These are phyloP conservation scores for Aspergillus sp. DNA, from an alignment of 2,329 filamentous ascomycete genomes.

Conservation along the genomic window DNA sequence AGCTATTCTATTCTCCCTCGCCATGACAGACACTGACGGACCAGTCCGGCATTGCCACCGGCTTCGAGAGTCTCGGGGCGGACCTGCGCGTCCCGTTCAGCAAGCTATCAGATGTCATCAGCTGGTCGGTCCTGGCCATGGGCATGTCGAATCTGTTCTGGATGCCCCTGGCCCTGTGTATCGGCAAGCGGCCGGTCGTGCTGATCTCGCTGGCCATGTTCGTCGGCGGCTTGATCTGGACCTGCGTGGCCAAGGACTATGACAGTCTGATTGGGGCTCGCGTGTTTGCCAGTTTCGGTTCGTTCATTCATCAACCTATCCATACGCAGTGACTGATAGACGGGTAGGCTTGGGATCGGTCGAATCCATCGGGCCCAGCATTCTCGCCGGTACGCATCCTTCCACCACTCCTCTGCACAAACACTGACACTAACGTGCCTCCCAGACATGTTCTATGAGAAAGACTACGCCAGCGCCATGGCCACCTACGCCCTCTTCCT, in stretches of 20 bases:
- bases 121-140: constrained; percentile 25
- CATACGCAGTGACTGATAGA: neutral
- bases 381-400: constrained; percentile 26
- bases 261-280: constrained; percentile 32
- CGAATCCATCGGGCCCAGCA: constrained; percentile 34
- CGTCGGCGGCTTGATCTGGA: constrained; percentile 31
- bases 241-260: constrained; percentile 28
- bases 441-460: constrained; percentile 26
- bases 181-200: constrained; percentile 39
- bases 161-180: constrained; percentile 36
- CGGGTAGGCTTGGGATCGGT: constrained; percentile 24
- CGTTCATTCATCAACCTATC: too few species aligned
- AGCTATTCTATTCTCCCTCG: neutral
- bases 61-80: constrained; percentile 20
- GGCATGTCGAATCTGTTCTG: constrained; percentile 32
- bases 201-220: constrained; percentile 32
- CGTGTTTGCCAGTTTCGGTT: constrained; percentile 32
- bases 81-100: constrained; percentile 19
- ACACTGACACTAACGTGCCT: neutral
- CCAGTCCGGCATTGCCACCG: constrained; percentile 25
- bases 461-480: constrained; percentile 31
- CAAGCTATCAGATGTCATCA: constrained; percentile 19
- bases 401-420: neutral
- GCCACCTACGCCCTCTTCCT: constrained; percentile 33
- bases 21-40: neutral